Evolutionary conservation across 805 yeast species (phyloP), one percentile per base, ranked within the genome.

Genomic region (Kazachstania viticola): DNA sequence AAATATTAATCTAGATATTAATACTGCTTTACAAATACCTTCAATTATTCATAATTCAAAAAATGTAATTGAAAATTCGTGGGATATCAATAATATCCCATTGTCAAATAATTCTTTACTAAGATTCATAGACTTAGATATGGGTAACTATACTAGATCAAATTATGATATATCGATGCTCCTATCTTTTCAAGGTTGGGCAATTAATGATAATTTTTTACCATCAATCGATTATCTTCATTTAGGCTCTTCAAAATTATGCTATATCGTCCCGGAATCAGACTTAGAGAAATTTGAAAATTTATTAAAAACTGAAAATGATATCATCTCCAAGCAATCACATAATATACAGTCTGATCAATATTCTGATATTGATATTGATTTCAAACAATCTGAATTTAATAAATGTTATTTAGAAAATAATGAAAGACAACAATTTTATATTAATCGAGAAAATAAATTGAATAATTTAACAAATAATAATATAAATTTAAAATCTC

Each of bases 241-340:
- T 39, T 41, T 61, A 30, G 87, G 85, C 2, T 68, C 69, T 5
- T 45, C 61, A 11, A 70, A 67, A 44, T 44, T 69, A 14, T 75
- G 83, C 81, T 75, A 72, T 38, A 65, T 75, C 34, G 62, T 79
- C n/a, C 69, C 78, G 0, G 77, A 75, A 12, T 58, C 60, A 43
- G 71, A 71, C 31, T 64, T 65, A 32, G 63, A 51, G 2, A 66
- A 65, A 34, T 76, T 69, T 45, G 82, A 78, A 44, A 31, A 37
- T 3, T 21, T 32, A 18, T 23, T 42, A 1, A 22, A 27, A 22
- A n/a, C 14, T 15, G 19, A 14, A 17, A 11, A 15, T n/a, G 14
- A 4, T 12, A 14, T 28, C 3, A 21, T 33, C 25, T 7, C n/a
- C 2, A 31, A 34, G 63, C 57, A 36, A 53, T 56, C 8, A 51